Evolutionary conservation across 2,329 filamentous ascomycete genomes (phyloP).

Genomic region (Trichoderma sp.): DNA sequence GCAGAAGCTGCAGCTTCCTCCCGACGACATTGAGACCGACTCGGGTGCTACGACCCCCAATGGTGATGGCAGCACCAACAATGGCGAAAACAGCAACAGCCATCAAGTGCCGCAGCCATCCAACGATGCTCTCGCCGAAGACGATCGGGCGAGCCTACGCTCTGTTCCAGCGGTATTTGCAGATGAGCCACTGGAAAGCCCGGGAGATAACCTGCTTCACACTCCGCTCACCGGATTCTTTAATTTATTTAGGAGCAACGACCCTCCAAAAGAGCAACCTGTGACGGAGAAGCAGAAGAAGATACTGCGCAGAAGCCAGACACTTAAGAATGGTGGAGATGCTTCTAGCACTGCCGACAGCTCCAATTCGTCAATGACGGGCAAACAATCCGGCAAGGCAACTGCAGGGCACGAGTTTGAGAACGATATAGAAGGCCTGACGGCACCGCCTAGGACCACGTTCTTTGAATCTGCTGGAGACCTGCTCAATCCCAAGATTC

Average conservation of each 20-base stretch:
- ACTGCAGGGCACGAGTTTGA: slow-evolving; percentile 54
- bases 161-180: slow-evolving; percentile 41
- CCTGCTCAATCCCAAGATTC: slow-evolving; percentile 85
- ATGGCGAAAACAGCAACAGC: slow-evolving; percentile 40
- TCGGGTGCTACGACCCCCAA: slow-evolving; percentile 40
- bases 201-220: slow-evolving; percentile 39
- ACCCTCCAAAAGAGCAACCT: slow-evolving; percentile 49
- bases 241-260: slow-evolving; percentile 69
- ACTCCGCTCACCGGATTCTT: slow-evolving; percentile 65
- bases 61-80: not conserved
- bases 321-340: slow-evolving; percentile 40
- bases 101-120: slow-evolving; percentile 71
- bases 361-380: slow-evolving; percentile 20
- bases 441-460: slow-evolving; percentile 83
- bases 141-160: slow-evolving; percentile 61
- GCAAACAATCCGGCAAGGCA: slow-evolving; percentile 38
- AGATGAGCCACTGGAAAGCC: slow-evolving; percentile 31
- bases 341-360: slow-evolving; percentile 21
- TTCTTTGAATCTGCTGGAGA: slow-evolving; percentile 96
- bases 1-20: slow-evolving; percentile 46
- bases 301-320: slow-evolving; percentile 79
- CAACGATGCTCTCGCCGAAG: slow-evolving; percentile 65
- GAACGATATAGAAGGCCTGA: slow-evolving; percentile 48
- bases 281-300: slow-evolving; percentile 63
- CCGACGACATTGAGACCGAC: slow-evolving; percentile 36